These are phyloP conservation scores for Phytomonas sp. DNA, from an alignment of 208 protist genomes.

Conservation along the genomic window DNA sequence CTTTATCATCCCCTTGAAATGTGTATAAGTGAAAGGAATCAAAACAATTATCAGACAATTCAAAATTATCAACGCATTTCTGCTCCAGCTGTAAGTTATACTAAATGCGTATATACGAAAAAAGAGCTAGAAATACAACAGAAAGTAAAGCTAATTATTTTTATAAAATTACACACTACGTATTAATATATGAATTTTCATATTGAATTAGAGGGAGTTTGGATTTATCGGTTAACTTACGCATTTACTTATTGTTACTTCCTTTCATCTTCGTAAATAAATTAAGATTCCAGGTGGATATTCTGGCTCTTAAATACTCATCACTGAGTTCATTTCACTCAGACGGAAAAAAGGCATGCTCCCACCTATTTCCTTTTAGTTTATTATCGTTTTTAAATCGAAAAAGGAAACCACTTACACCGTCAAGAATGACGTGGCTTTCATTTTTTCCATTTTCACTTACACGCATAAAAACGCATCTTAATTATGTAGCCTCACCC, in stretches of 20 bases:
- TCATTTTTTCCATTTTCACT: not conserved
- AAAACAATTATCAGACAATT: not conserved
- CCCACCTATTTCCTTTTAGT: not conserved
- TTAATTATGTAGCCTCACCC: not conserved
- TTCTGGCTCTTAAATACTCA: not conserved
- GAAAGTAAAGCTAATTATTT: not conserved
- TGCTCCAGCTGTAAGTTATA: not conserved
- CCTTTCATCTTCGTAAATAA: not conserved
- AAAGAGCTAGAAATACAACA: not conserved
- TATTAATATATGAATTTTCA: not conserved
- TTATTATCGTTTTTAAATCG: not conserved
- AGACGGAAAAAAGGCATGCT: not conserved
- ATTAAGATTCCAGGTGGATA: not conserved
- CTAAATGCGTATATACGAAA: not conserved
- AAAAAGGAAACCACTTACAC: not conserved
- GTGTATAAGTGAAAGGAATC: not conserved
- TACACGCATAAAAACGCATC: not conserved
- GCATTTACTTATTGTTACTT: not conserved
- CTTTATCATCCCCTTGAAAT: not conserved
- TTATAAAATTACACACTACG: not conserved
- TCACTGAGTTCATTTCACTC: not conserved
- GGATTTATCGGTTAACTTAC: not conserved
- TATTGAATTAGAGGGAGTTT: not conserved
- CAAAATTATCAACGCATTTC: not conserved
- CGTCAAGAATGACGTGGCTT: not conserved